phyloP scores from a whole-genome alignment of 2,329 filamentous ascomycete species.

The Penicillium sp. region DNA sequence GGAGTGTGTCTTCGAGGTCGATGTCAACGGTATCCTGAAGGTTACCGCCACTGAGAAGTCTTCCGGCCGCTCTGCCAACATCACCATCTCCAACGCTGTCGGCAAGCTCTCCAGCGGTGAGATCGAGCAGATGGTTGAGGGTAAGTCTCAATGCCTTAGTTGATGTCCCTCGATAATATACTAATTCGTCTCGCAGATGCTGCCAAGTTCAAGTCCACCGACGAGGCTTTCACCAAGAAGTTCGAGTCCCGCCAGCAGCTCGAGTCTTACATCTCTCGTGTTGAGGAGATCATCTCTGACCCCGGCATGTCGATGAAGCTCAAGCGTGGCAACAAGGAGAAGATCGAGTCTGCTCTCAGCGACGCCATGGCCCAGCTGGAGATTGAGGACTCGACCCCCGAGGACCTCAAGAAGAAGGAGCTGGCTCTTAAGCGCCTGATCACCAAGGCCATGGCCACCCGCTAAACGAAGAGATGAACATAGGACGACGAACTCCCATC shows the following conservation, averaged over 20 bases:
- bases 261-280: slow-evolving; percentile 96
- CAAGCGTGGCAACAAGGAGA: slow-evolving; percentile 99
- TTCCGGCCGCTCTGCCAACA: slow-evolving; percentile 95
- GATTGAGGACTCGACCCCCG: slow-evolving; percentile 82
- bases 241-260: slow-evolving; percentile 99
- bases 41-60: slow-evolving; percentile 99
- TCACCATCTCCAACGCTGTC: slow-evolving; percentile 99
- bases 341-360: slow-evolving; percentile 94
- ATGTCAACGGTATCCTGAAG: slow-evolving; percentile 99
- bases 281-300: slow-evolving; percentile 98
- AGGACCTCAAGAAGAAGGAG: slow-evolving; percentile 99
- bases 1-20: slow-evolving; percentile 98
- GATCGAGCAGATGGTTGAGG: slow-evolving; percentile 97
- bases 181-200: slow-evolving; percentile 56
- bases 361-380: slow-evolving; percentile 98
- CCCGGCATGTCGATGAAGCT: slow-evolving; percentile 93
- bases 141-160: slow-evolving; percentile 42
- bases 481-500: slow-evolving; percentile 21
- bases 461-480: slow-evolving; percentile 54
- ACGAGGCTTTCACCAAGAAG: slow-evolving; percentile 98
- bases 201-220: slow-evolving; percentile 96
- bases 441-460: slow-evolving; percentile 95
- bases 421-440: slow-evolving; percentile 94
- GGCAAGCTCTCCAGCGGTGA: slow-evolving; percentile 92
- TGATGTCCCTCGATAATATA: not conserved